These are phyloP conservation scores for Daedalea quercina DNA, from an alignment of 768 basidiomycete genomes.

Conservation along the genomic window DNA sequence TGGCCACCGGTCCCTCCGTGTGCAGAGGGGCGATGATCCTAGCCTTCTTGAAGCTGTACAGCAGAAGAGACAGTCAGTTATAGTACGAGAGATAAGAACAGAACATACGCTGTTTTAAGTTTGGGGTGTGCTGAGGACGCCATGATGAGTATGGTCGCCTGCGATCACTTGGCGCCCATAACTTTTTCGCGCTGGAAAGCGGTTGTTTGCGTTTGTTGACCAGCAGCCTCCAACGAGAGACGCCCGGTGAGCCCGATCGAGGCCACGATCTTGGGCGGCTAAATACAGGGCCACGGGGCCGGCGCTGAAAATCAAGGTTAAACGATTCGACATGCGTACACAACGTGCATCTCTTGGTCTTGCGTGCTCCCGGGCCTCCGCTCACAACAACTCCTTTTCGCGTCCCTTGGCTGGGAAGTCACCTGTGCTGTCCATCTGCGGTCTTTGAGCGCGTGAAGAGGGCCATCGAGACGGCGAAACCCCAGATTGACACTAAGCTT, in stretches of 20 bases:
- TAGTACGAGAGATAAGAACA: neutral
- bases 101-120: constrained; percentile 56
- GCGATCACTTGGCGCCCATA: constrained; percentile 1
- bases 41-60: constrained; percentile 67
- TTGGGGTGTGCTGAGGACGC: constrained; percentile 24
- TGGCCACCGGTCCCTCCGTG: constrained; percentile 81
- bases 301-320: too few species aligned
- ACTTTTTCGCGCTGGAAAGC: constrained; percentile 8
- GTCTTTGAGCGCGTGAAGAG: neutral
- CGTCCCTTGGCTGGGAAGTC: neutral
- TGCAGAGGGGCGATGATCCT: constrained; percentile 75
- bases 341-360: too few species aligned
- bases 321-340: too few species aligned
- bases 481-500: too few species aligned
- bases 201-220: constrained; percentile 16
- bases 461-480: too few species aligned
- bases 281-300: too few species aligned
- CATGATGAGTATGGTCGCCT: constrained; percentile 16
- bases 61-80: neutral
- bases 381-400: too few species aligned
- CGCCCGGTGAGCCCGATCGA: constrained; percentile 3
- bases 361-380: too few species aligned
- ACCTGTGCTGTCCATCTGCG: neutral
- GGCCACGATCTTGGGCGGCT: too few species aligned
- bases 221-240: constrained; percentile 11